Percentiles rank a stretch among this genome's conserved stretches.
Evolutionary conservation across 352 stramenopile genomes (phyloP).

Genomic region (Phytophthora sansomeana): DNA sequence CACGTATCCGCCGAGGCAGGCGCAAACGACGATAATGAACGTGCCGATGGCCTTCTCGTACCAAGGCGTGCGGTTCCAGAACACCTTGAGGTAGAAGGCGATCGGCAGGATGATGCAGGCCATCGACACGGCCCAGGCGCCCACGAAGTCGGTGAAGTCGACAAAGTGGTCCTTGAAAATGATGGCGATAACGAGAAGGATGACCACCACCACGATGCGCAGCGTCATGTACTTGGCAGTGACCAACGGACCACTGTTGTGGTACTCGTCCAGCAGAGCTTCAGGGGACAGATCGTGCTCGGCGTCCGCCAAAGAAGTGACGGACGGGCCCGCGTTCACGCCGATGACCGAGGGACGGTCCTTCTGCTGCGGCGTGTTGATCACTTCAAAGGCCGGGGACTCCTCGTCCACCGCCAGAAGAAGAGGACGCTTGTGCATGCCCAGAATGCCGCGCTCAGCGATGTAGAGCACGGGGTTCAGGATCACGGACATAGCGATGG

Average conservation of each 20-base stretch:
- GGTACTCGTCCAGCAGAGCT: constrained; percentile 47
- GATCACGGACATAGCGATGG: constrained; percentile 67
- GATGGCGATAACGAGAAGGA: constrained; percentile 58
- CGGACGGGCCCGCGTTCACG: constrained; percentile 27
- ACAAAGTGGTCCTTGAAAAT: constrained; percentile 74
- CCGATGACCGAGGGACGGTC: constrained; percentile 17
- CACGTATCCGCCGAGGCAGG: constrained; percentile 47
- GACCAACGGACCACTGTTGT: constrained; percentile 44
- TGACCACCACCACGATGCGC: constrained; percentile 47
- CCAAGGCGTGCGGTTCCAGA: constrained; percentile 54
- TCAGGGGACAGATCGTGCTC: constrained; percentile 45
- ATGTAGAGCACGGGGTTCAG: constrained; percentile 69
- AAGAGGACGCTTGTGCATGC: constrained; percentile 62
- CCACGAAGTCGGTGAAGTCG: constrained; percentile 77
- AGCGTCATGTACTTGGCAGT: constrained; percentile 56
- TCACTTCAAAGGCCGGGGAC: constrained; percentile 34
- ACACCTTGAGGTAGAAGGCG: constrained; percentile 77
- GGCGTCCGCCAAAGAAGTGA: constrained; percentile 41
- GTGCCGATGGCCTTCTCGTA: constrained; percentile 52
- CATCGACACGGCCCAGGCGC: constrained; percentile 63
- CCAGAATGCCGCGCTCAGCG: constrained; percentile 57
- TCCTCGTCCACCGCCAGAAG: constrained; percentile 35
- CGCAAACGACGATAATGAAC: constrained; percentile 50
- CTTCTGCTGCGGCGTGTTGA: constrained; percentile 37
- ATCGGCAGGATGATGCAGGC: constrained; percentile 76